Percentiles rank a stretch among this genome's conserved stretches.
Conservation (phyloP, 768 basidiomycete genomes). For the Asterophora parasitica region DNA sequence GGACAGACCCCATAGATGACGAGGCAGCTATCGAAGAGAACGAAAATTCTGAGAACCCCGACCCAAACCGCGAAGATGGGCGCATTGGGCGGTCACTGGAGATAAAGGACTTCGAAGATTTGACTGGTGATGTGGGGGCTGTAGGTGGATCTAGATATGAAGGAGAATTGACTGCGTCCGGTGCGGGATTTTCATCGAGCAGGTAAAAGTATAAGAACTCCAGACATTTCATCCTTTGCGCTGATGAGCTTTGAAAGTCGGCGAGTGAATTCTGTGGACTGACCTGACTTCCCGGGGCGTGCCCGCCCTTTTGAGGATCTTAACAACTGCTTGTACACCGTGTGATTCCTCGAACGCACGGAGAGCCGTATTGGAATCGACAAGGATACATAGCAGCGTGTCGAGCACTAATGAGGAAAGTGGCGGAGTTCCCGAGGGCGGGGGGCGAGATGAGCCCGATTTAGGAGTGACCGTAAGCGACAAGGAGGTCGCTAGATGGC, state of each 20-base stretch:
- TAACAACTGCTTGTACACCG: constrained; percentile 82
- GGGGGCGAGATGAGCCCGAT: constrained; percentile 16
- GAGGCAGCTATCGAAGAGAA: constrained; percentile 14
- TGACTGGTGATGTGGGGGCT: constrained; percentile 36
- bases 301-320: constrained; percentile 78
- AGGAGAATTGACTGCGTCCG: constrained; percentile 12
- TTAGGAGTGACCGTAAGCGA: constrained; percentile 24
- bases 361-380: constrained; percentile 72
- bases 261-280: constrained; percentile 15
- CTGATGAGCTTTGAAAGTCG: neutral
- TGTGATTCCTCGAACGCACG: constrained; percentile 73
- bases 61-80: constrained; percentile 35
- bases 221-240: constrained; percentile 84
- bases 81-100: constrained; percentile 28
- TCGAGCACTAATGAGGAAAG: constrained; percentile 79
- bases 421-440: constrained; percentile 26
- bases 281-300: constrained; percentile 88
- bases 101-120: constrained; percentile 35
- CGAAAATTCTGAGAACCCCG: constrained; percentile 29
- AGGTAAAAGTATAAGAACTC: constrained; percentile 96
- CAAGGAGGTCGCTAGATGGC: constrained; percentile 42
- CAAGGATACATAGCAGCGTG: constrained; percentile 82
- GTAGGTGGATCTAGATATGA: constrained; percentile 27
- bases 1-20: constrained; percentile 22
- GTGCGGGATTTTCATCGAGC: constrained; percentile 63